Evolutionary conservation across 345 rosid species (phyloP).

Genomic region (Dipteronia sinensis): DNA sequence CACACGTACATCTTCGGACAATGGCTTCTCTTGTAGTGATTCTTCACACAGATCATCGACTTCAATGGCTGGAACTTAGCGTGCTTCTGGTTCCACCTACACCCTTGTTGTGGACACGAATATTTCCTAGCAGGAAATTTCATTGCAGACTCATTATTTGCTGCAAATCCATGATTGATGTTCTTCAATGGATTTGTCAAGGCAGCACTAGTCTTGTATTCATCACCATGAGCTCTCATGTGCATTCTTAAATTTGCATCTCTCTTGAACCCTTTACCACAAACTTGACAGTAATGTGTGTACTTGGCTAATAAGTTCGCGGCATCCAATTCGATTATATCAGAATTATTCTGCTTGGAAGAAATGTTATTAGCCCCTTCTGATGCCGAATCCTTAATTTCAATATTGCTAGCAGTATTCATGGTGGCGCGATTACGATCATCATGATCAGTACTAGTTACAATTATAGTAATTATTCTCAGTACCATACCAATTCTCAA

Average conservation of each 20-base stretch:
- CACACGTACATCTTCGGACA: constrained; percentile 92
- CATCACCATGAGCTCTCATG: constrained; percentile 95
- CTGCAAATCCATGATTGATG: neutral
- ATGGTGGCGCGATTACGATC: neutral
- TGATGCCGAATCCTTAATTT: neutral
- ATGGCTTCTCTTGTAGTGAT: constrained; percentile 95
- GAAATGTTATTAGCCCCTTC: neutral
- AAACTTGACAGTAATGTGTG: constrained; percentile 81
- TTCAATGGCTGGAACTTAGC: constrained; percentile 86
- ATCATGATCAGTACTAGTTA: neutral
- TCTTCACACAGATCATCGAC: constrained; percentile 83
- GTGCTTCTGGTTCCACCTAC: constrained; percentile 85
- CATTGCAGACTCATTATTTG: constrained; percentile 13
- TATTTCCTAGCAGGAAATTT: constrained; percentile 49
- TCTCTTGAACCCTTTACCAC: constrained; percentile 88
- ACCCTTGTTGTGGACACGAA: constrained; percentile 83
- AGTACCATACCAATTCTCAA: constrained; percentile 34
- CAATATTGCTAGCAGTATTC: neutral
- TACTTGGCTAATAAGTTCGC: constrained; percentile 71
- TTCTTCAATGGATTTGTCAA: constrained; percentile 60
- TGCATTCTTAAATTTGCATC: constrained; percentile 96
- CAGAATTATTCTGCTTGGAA: constrained; percentile 22
- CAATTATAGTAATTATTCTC: constrained; percentile 7
- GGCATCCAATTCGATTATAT: constrained; percentile 65
- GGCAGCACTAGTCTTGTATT: constrained; percentile 75